Percentiles rank a stretch among this genome's conserved stretches.
Conservation (phyloP, 345 rosid genomes). For the Eucalyptus cladocalyx region DNA sequence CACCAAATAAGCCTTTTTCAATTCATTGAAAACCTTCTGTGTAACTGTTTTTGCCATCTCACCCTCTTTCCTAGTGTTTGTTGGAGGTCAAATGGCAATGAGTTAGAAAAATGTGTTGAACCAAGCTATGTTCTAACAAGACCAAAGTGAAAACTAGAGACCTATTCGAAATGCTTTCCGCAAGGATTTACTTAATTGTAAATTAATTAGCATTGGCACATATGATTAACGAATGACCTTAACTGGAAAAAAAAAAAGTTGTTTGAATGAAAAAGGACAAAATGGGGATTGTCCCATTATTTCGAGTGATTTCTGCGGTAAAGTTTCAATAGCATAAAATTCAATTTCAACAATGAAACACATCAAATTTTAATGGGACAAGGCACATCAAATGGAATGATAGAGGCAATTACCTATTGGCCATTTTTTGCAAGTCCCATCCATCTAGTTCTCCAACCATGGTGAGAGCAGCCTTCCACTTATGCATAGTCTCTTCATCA, state of each 20-base stretch:
- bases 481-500: neutral
- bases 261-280: too few species aligned
- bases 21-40: neutral
- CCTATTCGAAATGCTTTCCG: neutral
- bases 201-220: neutral
- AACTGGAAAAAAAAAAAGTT: too few species aligned
- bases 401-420: too few species aligned
- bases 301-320: accelerated
- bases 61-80: neutral
- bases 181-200: neutral
- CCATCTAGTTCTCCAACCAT: too few species aligned
- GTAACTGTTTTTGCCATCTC: neutral
- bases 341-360: too few species aligned
- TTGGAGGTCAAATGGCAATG: neutral
- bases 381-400: too few species aligned
- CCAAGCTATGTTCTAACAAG: neutral
- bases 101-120: neutral
- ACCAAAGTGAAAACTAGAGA: neutral
- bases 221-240: neutral
- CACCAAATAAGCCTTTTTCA: neutral
- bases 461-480: too few species aligned
- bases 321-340: too few species aligned
- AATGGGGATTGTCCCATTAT: too few species aligned
- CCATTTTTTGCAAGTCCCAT: too few species aligned
- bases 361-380: too few species aligned